Conservation (phyloP, 116 monocot species). For the Zostera marina region DNA sequence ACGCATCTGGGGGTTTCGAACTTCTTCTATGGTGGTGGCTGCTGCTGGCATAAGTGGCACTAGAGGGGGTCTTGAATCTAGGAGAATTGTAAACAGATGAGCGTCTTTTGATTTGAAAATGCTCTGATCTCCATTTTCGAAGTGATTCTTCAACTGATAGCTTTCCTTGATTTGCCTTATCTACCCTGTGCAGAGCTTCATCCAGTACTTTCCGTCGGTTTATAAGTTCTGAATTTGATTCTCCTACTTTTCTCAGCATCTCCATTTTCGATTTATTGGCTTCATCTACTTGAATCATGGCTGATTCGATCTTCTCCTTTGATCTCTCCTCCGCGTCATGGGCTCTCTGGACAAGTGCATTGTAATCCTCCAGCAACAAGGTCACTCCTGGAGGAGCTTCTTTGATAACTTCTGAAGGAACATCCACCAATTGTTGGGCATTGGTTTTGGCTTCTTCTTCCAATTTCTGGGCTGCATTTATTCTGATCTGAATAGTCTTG, state of each 20-base stretch:
- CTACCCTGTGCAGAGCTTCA: constrained; percentile 57
- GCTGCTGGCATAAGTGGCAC: constrained; percentile 2
- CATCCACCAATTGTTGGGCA: constrained; percentile 32
- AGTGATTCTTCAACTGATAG: constrained; percentile 63
- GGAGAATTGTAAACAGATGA: constrained; percentile 23
- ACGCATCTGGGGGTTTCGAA: constrained; percentile 32
- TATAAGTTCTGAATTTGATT: constrained; percentile 44
- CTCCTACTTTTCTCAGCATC: constrained; percentile 41
- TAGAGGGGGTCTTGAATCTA: constrained; percentile 62
- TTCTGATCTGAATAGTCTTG: constrained; percentile 48
- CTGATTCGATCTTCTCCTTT: constrained; percentile 40
- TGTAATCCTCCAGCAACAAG: constrained; percentile 26
- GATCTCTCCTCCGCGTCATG: constrained; percentile 51
- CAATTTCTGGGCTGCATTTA: constrained; percentile 66
- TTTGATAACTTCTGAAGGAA: constrained; percentile 31
- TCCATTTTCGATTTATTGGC: constrained; percentile 39
- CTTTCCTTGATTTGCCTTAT: constrained; percentile 54
- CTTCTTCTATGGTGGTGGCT: constrained; percentile 24
- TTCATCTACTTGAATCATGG: constrained; percentile 41
- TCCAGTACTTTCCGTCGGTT: constrained; percentile 33
- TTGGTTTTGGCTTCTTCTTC: constrained; percentile 71
- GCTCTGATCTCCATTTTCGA: constrained; percentile 65
- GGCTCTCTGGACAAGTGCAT: constrained; percentile 31
- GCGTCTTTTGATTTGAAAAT: constrained; percentile 36
- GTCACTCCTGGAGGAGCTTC: constrained; percentile 18